phyloP scores from a whole-genome alignment of 495 filamentous ascomycete species.

The Evansstolkia leycettana region DNA sequence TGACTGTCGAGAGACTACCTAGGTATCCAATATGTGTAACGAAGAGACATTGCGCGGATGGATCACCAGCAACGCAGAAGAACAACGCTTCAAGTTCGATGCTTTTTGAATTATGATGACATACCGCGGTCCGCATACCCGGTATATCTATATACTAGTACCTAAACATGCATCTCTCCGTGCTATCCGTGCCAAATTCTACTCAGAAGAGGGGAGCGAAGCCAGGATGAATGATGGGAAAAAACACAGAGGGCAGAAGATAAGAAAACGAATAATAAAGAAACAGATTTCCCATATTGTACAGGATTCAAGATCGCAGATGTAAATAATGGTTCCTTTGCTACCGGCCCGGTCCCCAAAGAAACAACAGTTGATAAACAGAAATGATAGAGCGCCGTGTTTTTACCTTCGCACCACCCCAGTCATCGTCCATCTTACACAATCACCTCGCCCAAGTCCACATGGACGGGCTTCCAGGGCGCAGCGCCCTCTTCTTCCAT shows the following conservation, averaged over 20 bases:
- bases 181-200: slow-evolving; percentile 3
- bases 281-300: slow-evolving; percentile 30
- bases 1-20: too few species aligned
- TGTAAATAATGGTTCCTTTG: slow-evolving; percentile 11
- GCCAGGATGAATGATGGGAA: slow-evolving; percentile 7
- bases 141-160: too few species aligned
- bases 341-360: slow-evolving; percentile 14
- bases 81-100: not conserved
- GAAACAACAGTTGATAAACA: slow-evolving; percentile 16
- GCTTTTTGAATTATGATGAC: slow-evolving; percentile 1
- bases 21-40: too few species aligned
- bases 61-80: too few species aligned
- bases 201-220: slow-evolving; percentile 6
- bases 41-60: too few species aligned
- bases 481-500: slow-evolving; percentile 52
- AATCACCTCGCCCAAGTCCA: slow-evolving; percentile 87
- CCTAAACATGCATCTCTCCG: not conserved
- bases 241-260: slow-evolving; percentile 3
- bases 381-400: slow-evolving; percentile 14
- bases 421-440: slow-evolving; percentile 33
- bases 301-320: slow-evolving; percentile 21
- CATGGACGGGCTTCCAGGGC: slow-evolving; percentile 68
- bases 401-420: slow-evolving; percentile 1
- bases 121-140: too few species aligned
- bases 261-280: slow-evolving; percentile 24